These are phyloP conservation scores for Sporothrix globosa DNA, from an alignment of 2,329 filamentous ascomycete species.

Conservation along the genomic window DNA sequence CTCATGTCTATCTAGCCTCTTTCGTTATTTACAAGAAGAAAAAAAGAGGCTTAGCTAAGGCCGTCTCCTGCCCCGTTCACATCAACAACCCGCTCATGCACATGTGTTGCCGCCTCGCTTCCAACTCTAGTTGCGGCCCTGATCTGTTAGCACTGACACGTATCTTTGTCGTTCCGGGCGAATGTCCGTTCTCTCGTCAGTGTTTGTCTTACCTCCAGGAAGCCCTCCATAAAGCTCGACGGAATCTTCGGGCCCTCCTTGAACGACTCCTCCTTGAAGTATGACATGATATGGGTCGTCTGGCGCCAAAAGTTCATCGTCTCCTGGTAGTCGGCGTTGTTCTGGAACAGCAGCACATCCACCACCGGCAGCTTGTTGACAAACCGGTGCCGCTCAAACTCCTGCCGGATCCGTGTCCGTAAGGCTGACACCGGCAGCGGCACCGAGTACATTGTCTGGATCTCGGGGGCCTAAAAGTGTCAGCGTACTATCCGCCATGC, in stretches of 20 bases:
- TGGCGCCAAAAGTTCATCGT: constrained; percentile 99
- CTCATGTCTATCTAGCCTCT: constrained; percentile 20
- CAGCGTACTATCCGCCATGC: background rate
- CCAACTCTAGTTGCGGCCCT: constrained; percentile 60
- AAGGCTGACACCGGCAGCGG: constrained; percentile 84
- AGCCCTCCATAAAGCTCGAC: constrained; percentile 88
- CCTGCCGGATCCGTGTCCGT: constrained; percentile 91
- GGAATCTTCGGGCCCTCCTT: constrained; percentile 79
- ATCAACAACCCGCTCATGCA: background rate
- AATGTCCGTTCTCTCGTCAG: too few species aligned
- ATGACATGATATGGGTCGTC: constrained; percentile 91
- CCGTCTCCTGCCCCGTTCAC: background rate
- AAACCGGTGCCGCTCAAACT: constrained; percentile 94
- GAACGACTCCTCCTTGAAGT: constrained; percentile 84
- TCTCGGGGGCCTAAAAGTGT: constrained; percentile 76
- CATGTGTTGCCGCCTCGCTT: constrained; percentile 36
- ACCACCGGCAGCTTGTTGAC: constrained; percentile 86
- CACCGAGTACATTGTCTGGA: constrained; percentile 96
- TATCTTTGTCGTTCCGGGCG: background rate
- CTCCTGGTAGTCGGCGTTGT: constrained; percentile 94
- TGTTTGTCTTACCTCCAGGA: constrained; percentile 69
- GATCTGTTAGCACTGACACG: constrained; percentile 27
- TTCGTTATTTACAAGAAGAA: constrained; percentile 25
- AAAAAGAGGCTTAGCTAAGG: background rate
- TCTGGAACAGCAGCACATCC: constrained; percentile 88